Conservation (phyloP, 345 rosid species). For the Odontarrhena argentea region DNA sequence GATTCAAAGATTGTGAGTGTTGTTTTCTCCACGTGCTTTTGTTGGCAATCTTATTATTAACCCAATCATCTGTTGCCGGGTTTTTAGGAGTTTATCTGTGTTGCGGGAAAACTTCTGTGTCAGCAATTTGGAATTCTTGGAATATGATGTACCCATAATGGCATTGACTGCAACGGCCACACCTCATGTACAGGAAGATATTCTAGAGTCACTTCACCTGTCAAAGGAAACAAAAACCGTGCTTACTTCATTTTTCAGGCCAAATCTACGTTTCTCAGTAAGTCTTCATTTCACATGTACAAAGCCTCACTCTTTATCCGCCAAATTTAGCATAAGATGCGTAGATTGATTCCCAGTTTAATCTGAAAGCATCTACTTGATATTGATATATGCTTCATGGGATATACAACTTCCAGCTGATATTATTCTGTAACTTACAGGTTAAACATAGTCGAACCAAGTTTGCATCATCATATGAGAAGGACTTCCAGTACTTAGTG, state of each 20-base stretch:
- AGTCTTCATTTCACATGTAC: conserved; percentile 37
- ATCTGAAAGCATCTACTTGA: not conserved
- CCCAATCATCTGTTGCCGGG: not conserved
- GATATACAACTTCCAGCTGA: not conserved
- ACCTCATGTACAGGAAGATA: conserved; percentile 67
- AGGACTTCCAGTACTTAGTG: conserved; percentile 63
- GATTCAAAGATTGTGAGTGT: not conserved
- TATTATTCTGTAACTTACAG: conserved; percentile 46
- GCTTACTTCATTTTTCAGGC: conserved; percentile 77
- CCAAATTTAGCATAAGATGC: conserved; percentile 18
- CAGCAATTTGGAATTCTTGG: conserved; percentile 56
- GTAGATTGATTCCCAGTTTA: not conserved
- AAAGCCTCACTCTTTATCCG: conserved; percentile 2
- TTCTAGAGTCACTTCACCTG: conserved; percentile 66
- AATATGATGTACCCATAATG: conserved; percentile 75
- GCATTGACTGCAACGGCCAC: conserved; percentile 97
- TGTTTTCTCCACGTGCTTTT: not conserved
- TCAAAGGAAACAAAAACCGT: conserved; percentile 72
- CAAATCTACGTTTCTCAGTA: conserved; percentile 75
- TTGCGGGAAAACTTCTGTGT: conserved; percentile 69
- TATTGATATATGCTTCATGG: conserved; percentile 7
- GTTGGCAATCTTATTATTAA: not conserved
- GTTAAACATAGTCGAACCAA: conserved; percentile 81
- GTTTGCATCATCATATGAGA: conserved; percentile 56
- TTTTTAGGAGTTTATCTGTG: conserved; percentile 67